phyloP scores from a whole-genome alignment of 352 stramenopile species.

The Pythium sukuiense region DNA sequence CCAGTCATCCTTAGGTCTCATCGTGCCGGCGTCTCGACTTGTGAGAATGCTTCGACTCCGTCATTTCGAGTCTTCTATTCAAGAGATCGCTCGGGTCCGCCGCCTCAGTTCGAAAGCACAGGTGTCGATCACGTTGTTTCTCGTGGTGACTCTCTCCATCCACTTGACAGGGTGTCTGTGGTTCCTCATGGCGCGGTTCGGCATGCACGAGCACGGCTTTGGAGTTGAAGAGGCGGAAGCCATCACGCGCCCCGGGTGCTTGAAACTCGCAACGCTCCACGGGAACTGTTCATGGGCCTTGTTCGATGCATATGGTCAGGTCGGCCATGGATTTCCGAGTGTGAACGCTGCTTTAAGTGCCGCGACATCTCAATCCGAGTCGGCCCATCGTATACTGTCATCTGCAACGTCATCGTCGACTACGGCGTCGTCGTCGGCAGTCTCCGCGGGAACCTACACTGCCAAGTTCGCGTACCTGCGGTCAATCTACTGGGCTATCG shows the following conservation, averaged over 20 bases:
- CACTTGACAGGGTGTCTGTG: constrained; percentile 69
- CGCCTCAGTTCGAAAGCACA: constrained; percentile 64
- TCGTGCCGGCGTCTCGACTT: constrained; percentile 47
- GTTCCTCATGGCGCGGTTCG: constrained; percentile 75
- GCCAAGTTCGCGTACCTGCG: constrained; percentile 64
- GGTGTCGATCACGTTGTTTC: constrained; percentile 48
- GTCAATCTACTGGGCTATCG: constrained; percentile 76
- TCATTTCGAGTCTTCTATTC: constrained; percentile 48
- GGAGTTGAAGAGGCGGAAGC: constrained; percentile 10
- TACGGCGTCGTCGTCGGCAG: background rate
- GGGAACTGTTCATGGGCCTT: constrained; percentile 77
- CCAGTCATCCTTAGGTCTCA: constrained; percentile 21
- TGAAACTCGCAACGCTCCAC: constrained; percentile 42
- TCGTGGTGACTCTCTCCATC: constrained; percentile 65
- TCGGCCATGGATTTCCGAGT: constrained; percentile 42
- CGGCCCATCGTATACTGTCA: constrained; percentile 8
- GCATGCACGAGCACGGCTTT: constrained; percentile 36
- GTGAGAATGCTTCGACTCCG: constrained; percentile 51
- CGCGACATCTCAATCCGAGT: background rate
- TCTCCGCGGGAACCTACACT: constrained; percentile 39
- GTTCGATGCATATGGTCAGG: constrained; percentile 66
- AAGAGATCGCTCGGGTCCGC: constrained; percentile 54
- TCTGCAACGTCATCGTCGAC: background rate
- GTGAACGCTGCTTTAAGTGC: background rate
- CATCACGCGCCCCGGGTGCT: constrained; percentile 45